These are phyloP conservation scores for Helotiales sp. DNA, from an alignment of 2,329 filamentous ascomycete genomes.

Conservation along the genomic window DNA sequence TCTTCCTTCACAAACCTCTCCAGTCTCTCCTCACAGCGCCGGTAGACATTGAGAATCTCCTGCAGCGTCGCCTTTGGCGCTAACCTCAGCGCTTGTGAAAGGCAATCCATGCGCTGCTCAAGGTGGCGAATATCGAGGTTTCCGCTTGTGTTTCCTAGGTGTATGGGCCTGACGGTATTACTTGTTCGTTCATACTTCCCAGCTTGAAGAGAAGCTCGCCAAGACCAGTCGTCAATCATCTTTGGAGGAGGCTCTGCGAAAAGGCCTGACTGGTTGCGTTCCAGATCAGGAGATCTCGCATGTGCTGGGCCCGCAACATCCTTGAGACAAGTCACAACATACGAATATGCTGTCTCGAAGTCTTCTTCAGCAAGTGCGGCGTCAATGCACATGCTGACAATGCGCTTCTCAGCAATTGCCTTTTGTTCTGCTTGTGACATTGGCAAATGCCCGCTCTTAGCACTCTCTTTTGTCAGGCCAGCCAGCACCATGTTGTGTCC, in stretches of 20 bases:
- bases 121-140: conserved; percentile 71
- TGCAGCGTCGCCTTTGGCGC: conserved; percentile 73
- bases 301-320: conserved; percentile 43
- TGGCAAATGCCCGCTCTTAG: conserved; percentile 5
- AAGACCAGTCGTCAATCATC: conserved; percentile 68
- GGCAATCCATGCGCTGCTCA: conserved; percentile 80
- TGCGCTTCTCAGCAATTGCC: conserved; percentile 62
- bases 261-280: conserved; percentile 32
- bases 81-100: conserved; percentile 75
- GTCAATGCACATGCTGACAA: conserved; percentile 81
- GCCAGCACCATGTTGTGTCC: conserved; percentile 69
- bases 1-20: conserved; percentile 70
- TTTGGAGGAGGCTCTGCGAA: conserved; percentile 34
- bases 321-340: conserved; percentile 73
- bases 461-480: conserved; percentile 49
- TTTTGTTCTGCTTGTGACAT: conserved; percentile 39
- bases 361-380: conserved; percentile 76
- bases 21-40: conserved; percentile 78
- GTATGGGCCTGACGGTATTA: conserved; percentile 59
- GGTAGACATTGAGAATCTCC: conserved; percentile 76
- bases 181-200: conserved; percentile 70
- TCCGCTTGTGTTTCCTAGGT: conserved; percentile 63
- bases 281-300: conserved; percentile 30
- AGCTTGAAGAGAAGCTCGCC: conserved; percentile 79
- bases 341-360: conserved; percentile 87